Evolutionary conservation across 108 stramenopile genomes (phyloP), one percentile per base, ranked within the genome.

Genomic region (Cyclotella kingstonii): DNA sequence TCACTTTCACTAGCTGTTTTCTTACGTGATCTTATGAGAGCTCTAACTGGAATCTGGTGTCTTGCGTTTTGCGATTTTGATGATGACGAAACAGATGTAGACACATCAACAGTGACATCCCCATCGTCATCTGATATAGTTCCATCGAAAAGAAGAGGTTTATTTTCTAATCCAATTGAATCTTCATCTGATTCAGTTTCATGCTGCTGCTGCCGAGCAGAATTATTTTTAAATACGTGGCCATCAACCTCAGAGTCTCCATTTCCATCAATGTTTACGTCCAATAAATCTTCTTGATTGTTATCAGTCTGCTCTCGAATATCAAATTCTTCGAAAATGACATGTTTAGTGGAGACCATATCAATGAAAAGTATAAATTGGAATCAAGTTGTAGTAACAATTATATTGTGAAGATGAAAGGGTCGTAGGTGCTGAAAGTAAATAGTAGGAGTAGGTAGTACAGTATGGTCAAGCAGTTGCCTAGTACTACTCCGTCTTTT

Each of bases 241-340:
- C 5, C 9, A 36, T 22, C 44, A 8, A 15, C 18, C 50, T 7
- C 17, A 10, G n/a, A 34, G 27, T 38, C 49, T 40, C 3, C 47
- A 42, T 12, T 29, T 23, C 10, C 46, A 33, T 7, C 29, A 44
- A 66, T 35, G 8, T 23, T 14, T 5, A 54, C 53, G 17, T 68
- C 66, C 38, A 58, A 31, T 17, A 68, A 68, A 19, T 38, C 66
- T 36, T 68, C 66, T 30, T 61, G 43, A 25, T 57, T 38, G 15
- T 31, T 48, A 45, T 57, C 49, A 9, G 10, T 50, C 7, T 50
- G 29, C 12, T 30, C 28, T 28, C 31, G 49, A 11, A 50, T 14
- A 4, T n/a, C n/a, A n/a, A 15, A 3, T 14, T 40, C 2, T 15
- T 30, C 11, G 21, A 11, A 1, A 12, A 4, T 21, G 22, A 9